Conservation (phyloP, 2,329 filamentous ascomycete genomes). For the Cladophialophora chaetospira region DNA sequence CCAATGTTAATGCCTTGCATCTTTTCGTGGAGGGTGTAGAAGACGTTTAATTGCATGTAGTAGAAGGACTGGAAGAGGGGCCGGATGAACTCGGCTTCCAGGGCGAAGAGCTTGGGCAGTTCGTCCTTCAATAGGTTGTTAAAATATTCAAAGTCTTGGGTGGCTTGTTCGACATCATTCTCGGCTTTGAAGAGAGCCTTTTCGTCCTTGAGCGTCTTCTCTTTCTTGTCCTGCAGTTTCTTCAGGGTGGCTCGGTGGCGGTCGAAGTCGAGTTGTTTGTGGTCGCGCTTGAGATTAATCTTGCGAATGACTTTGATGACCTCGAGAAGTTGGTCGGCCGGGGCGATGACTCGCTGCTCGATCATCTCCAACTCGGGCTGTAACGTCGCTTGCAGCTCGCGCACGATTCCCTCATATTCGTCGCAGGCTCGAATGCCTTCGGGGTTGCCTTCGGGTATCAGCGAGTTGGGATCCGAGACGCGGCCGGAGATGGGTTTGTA, state of each 20-base stretch:
- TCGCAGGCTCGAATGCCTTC: conserved; percentile 95
- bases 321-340: conserved; percentile 88
- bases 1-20: conserved; percentile 98
- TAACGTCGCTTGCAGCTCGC: conserved; percentile 84
- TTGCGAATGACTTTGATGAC: conserved; percentile 96
- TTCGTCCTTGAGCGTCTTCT: conserved; percentile 93
- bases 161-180: conserved; percentile 84
- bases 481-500: conserved; percentile 98
- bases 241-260: conserved; percentile 80
- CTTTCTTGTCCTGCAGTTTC: conserved; percentile 97
- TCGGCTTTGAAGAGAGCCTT: conserved; percentile 97
- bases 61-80: conserved; percentile 99
- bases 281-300: conserved; percentile 82
- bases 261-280: conserved; percentile 97
- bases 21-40: conserved; percentile 95
- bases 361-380: conserved; percentile 97
- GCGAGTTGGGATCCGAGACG: conserved; percentile 85
- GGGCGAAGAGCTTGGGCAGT: conserved; percentile 82
- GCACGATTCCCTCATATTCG: conserved; percentile 90
- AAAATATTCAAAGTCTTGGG: conserved; percentile 96
- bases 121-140: conserved; percentile 97
- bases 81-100: conserved; percentile 93
- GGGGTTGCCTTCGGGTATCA: conserved; percentile 79
- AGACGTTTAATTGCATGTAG: conserved; percentile 99
- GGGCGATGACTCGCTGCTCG: conserved; percentile 83